Percentiles rank a stretch among this genome's conserved stretches.
phyloP scores from a whole-genome alignment of 768 basidiomycete species.

The Tulasnella sp. region DNA sequence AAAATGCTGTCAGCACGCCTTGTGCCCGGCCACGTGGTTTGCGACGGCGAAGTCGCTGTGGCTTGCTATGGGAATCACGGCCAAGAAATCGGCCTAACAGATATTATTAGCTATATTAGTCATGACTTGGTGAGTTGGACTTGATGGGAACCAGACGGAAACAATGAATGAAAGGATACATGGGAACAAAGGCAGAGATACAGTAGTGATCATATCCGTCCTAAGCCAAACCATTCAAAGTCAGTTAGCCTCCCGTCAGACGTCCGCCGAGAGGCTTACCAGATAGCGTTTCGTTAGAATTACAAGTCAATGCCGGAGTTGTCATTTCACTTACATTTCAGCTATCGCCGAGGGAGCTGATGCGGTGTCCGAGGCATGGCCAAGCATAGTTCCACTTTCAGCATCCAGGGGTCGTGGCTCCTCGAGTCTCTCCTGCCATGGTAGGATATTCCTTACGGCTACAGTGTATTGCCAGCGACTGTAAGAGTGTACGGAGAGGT shows the following conservation, averaged over 20 bases:
- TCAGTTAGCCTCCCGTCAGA: neutral
- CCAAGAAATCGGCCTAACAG: neutral
- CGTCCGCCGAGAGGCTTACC: neutral
- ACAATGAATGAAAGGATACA: neutral
- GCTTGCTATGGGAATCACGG: neutral
- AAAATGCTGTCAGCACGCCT: neutral
- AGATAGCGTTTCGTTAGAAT: neutral
- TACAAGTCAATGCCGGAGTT: neutral
- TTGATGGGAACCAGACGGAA: neutral
- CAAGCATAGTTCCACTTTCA: neutral
- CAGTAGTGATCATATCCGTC: neutral
- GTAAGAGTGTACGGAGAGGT: constrained; percentile 7
- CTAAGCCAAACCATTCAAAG: neutral
- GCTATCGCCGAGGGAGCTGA: constrained; percentile 1
- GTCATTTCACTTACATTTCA: neutral
- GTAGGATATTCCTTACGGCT: neutral
- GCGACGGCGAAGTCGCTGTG: neutral
- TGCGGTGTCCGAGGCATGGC: neutral
- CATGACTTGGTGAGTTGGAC: neutral
- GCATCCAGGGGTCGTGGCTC: neutral
- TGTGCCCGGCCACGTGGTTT: neutral
- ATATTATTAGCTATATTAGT: neutral
- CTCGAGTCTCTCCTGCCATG: constrained; percentile 15
- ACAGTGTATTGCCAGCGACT: constrained; percentile 7
- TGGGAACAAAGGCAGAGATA: neutral